Evolutionary conservation across 495 filamentous ascomycete genomes (phyloP).

Genomic region (Penicillium manginii): DNA sequence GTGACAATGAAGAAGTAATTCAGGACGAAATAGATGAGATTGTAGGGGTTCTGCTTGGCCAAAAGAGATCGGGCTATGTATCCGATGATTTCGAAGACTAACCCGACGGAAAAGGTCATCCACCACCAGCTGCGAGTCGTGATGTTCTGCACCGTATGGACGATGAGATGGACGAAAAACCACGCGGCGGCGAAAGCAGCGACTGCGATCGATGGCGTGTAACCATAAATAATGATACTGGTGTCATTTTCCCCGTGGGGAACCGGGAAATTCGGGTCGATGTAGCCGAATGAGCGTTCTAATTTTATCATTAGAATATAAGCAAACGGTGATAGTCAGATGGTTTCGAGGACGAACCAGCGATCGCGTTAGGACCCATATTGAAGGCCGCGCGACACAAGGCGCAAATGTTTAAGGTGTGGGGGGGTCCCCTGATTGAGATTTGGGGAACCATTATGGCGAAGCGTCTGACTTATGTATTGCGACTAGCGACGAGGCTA

Average conservation of each 20-base stretch:
- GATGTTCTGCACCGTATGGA: constrained; percentile 12
- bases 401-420: not conserved
- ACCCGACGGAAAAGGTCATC: constrained; percentile 49
- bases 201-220: constrained; percentile 19
- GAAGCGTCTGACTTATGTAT: not conserved
- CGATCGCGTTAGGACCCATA: not conserved
- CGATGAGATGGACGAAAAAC: constrained; percentile 19
- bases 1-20: constrained; percentile 64
- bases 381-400: not conserved
- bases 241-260: constrained; percentile 16
- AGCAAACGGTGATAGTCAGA: too few species aligned
- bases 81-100: constrained; percentile 51
- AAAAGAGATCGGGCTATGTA: constrained; percentile 47
- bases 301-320: not conserved
- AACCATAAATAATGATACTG: constrained; percentile 21
- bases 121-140: constrained; percentile 25
- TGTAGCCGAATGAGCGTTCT: constrained; percentile 17
- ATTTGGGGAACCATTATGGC: not conserved
- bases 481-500: not conserved
- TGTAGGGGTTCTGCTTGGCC: constrained; percentile 49
- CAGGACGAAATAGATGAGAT: constrained; percentile 55
- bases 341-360: not conserved
- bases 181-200: constrained; percentile 20
- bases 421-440: not conserved
- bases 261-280: constrained; percentile 18